These are phyloP conservation scores for Articulospora tetracladia DNA, from an alignment of 495 filamentous ascomycete species.

Conservation along the genomic window DNA sequence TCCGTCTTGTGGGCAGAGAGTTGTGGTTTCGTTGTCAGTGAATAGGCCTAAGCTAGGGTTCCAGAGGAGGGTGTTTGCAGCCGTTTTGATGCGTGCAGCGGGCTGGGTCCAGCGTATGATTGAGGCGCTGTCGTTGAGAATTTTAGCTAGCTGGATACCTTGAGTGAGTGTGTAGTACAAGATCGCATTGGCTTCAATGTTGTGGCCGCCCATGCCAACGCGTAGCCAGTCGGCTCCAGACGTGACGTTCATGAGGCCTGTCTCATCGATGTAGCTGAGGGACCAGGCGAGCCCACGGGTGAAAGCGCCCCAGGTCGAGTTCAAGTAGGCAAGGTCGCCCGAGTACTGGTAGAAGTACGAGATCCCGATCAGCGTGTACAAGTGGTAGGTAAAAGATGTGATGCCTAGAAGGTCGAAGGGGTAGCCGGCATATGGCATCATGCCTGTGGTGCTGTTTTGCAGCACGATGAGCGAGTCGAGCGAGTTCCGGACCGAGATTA, in stretches of 20 bases:
- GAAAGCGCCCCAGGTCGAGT: slow-evolving; percentile 45
- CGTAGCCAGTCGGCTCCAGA: slow-evolving; percentile 45
- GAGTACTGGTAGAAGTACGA: slow-evolving; percentile 57
- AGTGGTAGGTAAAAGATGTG: slow-evolving; percentile 43
- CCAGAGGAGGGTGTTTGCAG: slow-evolving; percentile 48
- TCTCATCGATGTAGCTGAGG: slow-evolving; percentile 41
- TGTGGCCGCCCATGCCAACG: slow-evolving; percentile 12
- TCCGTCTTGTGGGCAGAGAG: slow-evolving; percentile 29
- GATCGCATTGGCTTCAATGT: slow-evolving; percentile 29
- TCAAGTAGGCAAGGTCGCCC: slow-evolving; percentile 46
- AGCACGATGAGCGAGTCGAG: slow-evolving; percentile 31
- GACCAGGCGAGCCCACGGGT: slow-evolving; percentile 50
- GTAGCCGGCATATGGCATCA: slow-evolving; percentile 7
- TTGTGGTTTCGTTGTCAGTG: slow-evolving; percentile 50
- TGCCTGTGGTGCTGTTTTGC: neutral
- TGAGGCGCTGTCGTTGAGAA: slow-evolving; percentile 10
- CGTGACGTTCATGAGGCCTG: slow-evolving; percentile 50
- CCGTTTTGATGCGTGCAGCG: slow-evolving; percentile 37
- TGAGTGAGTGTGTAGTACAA: slow-evolving; percentile 40
- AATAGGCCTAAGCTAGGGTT: slow-evolving; percentile 48
- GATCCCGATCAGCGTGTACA: slow-evolving; percentile 58
- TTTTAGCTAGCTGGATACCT: neutral
- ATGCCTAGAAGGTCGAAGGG: neutral
- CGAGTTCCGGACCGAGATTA: slow-evolving; percentile 56
- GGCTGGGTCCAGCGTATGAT: slow-evolving; percentile 36